phyloP scores from a whole-genome alignment of 1,284 basidiomycete species.

The Ganoderma sinense region DNA sequence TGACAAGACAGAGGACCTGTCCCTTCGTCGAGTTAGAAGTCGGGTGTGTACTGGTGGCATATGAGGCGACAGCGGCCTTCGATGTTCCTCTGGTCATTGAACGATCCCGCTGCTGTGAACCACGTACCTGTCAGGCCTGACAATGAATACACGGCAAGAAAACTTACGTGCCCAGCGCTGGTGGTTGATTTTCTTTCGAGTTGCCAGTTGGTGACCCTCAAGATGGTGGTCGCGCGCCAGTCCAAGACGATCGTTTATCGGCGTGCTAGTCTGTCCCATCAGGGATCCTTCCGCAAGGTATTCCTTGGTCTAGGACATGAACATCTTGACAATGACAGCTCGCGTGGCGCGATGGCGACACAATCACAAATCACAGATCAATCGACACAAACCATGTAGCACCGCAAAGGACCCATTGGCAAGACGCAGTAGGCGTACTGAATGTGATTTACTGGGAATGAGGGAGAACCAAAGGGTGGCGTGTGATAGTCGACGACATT shows the following conservation, averaged over 20 bases:
- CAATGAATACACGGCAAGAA: background rate
- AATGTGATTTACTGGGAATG: too few species aligned
- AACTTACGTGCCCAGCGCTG: background rate
- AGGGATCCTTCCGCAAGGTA: too few species aligned
- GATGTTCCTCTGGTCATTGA: background rate
- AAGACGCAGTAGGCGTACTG: too few species aligned
- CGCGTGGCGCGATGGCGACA: too few species aligned
- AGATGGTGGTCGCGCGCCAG: background rate
- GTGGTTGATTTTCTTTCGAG: too few species aligned
- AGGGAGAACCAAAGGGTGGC: too few species aligned
- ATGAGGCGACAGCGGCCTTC: background rate
- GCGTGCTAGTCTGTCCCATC: background rate
- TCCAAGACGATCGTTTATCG: background rate
- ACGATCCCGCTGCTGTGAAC: background rate
- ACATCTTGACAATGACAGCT: too few species aligned
- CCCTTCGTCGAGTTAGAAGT: background rate
- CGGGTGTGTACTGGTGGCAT: background rate
- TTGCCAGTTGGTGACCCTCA: background rate
- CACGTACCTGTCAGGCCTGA: background rate
- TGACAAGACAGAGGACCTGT: background rate
- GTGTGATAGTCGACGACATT: too few species aligned
- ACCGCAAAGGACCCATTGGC: too few species aligned
- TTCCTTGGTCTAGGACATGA: too few species aligned
- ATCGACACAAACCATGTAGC: too few species aligned
- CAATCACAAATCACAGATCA: too few species aligned